Percentiles rank a stretch among this genome's conserved stretches.
These are phyloP conservation scores for Lindgomyces ingoldianus DNA, from an alignment of 495 filamentous ascomycete genomes.

Conservation along the genomic window DNA sequence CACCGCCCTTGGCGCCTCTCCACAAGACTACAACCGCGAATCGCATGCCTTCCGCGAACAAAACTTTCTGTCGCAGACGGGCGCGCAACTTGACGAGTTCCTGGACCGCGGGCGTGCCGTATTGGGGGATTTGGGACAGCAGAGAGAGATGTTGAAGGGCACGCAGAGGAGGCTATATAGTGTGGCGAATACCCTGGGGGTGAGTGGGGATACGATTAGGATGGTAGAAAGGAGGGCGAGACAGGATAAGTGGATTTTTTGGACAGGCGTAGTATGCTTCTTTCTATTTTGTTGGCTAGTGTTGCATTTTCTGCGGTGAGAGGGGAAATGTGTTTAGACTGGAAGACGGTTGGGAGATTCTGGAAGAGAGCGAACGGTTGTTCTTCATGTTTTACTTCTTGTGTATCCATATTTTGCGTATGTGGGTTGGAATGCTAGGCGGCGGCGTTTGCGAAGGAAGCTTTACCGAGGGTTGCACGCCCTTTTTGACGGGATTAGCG, in stretches of 20 bases:
- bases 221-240: slow-evolving; percentile 90
- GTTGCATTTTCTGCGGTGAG: slow-evolving; percentile 74
- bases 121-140: slow-evolving; percentile 81
- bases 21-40: slow-evolving; percentile 68
- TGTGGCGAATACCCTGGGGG: slow-evolving; percentile 89
- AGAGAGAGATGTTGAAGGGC: slow-evolving; percentile 90
- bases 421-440: too few species aligned
- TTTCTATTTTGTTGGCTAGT: slow-evolving; percentile 89
- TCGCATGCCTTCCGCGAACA: slow-evolving; percentile 87
- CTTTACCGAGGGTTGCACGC: too few species aligned
- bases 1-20: slow-evolving; percentile 51
- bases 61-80: slow-evolving; percentile 75
- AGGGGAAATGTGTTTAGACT: slow-evolving; percentile 20
- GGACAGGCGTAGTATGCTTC: slow-evolving; percentile 84
- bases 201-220: slow-evolving; percentile 93
- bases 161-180: slow-evolving; percentile 89
- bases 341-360: too few species aligned
- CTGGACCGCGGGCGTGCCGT: slow-evolving; percentile 88
- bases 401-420: too few species aligned
- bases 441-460: too few species aligned
- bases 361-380: too few species aligned
- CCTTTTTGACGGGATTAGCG: too few species aligned
- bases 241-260: slow-evolving; percentile 98
- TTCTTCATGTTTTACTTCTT: too few species aligned
- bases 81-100: slow-evolving; percentile 87